phyloP scores from a whole-genome alignment of 2,329 filamentous ascomycete species.

The Moelleriella libera region DNA sequence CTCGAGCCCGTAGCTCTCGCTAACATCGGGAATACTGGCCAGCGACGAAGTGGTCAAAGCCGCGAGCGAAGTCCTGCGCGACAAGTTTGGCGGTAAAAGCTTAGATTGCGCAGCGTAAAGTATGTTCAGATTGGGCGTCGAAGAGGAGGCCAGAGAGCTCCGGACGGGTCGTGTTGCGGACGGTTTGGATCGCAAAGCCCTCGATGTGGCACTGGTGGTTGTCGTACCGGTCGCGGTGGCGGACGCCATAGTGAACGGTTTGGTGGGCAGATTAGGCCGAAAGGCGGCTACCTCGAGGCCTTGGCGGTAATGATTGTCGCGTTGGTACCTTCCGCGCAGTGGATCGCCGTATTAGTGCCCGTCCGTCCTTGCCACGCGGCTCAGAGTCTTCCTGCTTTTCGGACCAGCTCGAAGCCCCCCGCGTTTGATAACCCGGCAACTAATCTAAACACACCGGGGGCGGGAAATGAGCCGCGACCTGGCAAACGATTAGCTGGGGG shows the following conservation, averaged over 20 bases:
- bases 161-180: slow-evolving; percentile 23
- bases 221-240: background rate
- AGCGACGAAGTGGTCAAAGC: slow-evolving; percentile 51
- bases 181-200: slow-evolving; percentile 8
- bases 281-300: too few relatives aligned
- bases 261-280: background rate
- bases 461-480: background rate
- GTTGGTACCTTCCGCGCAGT: background rate
- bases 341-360: background rate
- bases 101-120: slow-evolving; percentile 35
- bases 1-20: slow-evolving; percentile 46
- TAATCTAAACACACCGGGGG: background rate
- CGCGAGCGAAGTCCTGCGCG: slow-evolving; percentile 58
- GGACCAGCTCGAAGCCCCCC: background rate
- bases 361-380: background rate
- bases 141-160: slow-evolving; percentile 32
- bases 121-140: slow-evolving; percentile 44
- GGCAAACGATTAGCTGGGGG: background rate
- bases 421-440: background rate
- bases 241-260: background rate
- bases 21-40: slow-evolving; percentile 52
- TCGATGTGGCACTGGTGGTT: slow-evolving; percentile 6
- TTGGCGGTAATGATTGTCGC: background rate
- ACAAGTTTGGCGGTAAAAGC: slow-evolving; percentile 31
- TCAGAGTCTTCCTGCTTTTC: background rate